phyloP scores from a whole-genome alignment of 257 asterid species.

The Fraxinus excelsior region DNA sequence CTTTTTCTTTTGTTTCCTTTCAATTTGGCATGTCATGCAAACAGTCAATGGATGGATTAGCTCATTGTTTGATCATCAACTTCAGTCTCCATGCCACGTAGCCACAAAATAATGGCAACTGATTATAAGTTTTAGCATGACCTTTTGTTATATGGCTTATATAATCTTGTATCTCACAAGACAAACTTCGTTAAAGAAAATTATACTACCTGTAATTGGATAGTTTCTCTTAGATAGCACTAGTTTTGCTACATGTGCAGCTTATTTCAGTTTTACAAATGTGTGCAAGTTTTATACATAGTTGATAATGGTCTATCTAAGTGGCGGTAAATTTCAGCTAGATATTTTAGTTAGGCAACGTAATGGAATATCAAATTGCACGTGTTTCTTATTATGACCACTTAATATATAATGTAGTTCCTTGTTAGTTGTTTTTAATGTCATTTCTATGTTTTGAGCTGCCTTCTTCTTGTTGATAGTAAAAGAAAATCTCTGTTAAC shows the following conservation, averaged over 20 bases:
- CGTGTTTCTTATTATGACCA: slow-evolving; percentile 10
- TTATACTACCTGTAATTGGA: background rate
- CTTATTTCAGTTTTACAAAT: background rate
- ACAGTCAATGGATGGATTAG: background rate
- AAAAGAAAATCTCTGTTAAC: background rate
- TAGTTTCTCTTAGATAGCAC: background rate
- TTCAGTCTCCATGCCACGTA: background rate
- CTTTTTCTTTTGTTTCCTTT: background rate
- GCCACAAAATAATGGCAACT: background rate
- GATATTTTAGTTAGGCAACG: background rate
- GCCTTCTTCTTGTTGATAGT: background rate
- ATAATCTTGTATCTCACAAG: background rate
- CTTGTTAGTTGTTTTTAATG: background rate
- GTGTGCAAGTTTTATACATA: background rate
- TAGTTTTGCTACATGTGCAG: background rate
- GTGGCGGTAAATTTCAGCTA: background rate
- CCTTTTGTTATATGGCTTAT: slow-evolving; percentile 1
- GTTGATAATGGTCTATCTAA: background rate
- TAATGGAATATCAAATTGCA: background rate
- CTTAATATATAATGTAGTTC: background rate
- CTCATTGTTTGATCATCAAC: slow-evolving; percentile 14
- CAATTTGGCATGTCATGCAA: background rate
- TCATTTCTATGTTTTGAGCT: slow-evolving; percentile 3
- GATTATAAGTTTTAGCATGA: background rate
- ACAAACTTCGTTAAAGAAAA: background rate